Evolutionary conservation across 2,329 filamentous ascomycete genomes (phyloP).

Genomic region (Fusarium concolor): DNA sequence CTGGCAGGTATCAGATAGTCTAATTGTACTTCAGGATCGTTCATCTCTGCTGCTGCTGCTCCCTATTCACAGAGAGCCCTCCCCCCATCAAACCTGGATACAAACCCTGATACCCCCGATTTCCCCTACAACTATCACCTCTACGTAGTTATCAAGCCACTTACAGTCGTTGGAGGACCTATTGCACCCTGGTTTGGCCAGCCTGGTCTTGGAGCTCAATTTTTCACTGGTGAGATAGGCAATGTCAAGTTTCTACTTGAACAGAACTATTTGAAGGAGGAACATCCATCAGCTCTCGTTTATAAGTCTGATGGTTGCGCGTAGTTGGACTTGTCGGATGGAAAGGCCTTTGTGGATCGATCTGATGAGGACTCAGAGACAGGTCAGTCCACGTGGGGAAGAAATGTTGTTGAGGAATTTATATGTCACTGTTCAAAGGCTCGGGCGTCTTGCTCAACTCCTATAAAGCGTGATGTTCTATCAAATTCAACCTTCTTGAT

Average conservation of each 20-base stretch:
- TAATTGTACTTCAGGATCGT: constrained; percentile 43
- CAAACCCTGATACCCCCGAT: constrained; percentile 44
- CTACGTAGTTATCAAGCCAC: constrained; percentile 56
- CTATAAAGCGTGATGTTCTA: no score
- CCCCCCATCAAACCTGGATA: constrained; percentile 59
- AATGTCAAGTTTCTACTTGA: constrained; percentile 38
- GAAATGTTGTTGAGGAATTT: not conserved
- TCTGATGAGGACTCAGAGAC: not conserved
- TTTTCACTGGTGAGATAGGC: constrained; percentile 47
- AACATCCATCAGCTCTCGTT: constrained; percentile 34
- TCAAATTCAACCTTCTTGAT: no score
- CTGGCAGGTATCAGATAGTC: not conserved
- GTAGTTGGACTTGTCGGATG: not conserved
- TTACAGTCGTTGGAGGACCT: constrained; percentile 57
- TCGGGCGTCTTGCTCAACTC: no score
- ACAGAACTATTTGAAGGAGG: constrained; percentile 31
- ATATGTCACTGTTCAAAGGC: not conserved
- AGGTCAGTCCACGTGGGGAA: not conserved
- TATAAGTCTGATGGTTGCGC: constrained; percentile 24
- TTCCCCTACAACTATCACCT: constrained; percentile 63
- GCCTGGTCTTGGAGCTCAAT: constrained; percentile 57
- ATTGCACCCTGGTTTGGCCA: constrained; percentile 64
- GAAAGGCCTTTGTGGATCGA: not conserved
- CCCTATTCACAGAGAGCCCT: constrained; percentile 61
- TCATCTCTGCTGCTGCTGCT: constrained; percentile 56